Evolutionary conservation across 2,329 filamentous ascomycete species (phyloP).

Genomic region (Thielaviopsis populi): DNA sequence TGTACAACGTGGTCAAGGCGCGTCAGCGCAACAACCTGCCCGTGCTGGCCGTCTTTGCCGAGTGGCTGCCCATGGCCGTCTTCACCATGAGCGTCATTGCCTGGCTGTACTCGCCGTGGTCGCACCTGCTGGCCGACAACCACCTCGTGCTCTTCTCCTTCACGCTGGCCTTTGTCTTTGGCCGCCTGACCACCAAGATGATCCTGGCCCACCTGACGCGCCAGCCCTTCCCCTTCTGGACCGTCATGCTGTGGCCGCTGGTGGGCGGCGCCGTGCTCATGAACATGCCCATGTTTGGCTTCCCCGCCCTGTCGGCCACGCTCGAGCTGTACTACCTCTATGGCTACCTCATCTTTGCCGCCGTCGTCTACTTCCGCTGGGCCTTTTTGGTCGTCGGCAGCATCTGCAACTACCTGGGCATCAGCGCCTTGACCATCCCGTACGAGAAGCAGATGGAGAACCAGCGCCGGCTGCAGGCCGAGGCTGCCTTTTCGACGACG

Average conservation of each 20-base stretch:
- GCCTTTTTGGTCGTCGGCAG: constrained; percentile 77
- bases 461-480: constrained; percentile 21
- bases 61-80: constrained; percentile 83
- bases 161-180: constrained; percentile 93
- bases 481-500: constrained; percentile 15
- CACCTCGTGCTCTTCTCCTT: constrained; percentile 83
- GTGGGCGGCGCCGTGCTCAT: constrained; percentile 69
- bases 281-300: constrained; percentile 65
- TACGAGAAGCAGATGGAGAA: constrained; percentile 44
- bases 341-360: constrained; percentile 67
- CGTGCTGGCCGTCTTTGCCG: constrained; percentile 68
- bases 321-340: constrained; percentile 70
- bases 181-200: constrained; percentile 96
- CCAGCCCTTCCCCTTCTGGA: constrained; percentile 96
- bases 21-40: constrained; percentile 58
- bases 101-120: constrained; percentile 86
- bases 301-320: constrained; percentile 48
- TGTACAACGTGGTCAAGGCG: constrained; percentile 69
- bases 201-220: constrained; percentile 88
- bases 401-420: constrained; percentile 84
- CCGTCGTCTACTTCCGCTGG: constrained; percentile 84
- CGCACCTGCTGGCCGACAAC: constrained; percentile 65
- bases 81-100: constrained; percentile 60
- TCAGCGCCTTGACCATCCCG: constrained; percentile 84
- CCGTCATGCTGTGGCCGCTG: constrained; percentile 73